A percentile compares a stretch with the other conserved stretches of the same genome.
Evolutionary conservation across 179 eudicot genomes (phyloP).

Genomic region (Carnegiea gigantea): DNA sequence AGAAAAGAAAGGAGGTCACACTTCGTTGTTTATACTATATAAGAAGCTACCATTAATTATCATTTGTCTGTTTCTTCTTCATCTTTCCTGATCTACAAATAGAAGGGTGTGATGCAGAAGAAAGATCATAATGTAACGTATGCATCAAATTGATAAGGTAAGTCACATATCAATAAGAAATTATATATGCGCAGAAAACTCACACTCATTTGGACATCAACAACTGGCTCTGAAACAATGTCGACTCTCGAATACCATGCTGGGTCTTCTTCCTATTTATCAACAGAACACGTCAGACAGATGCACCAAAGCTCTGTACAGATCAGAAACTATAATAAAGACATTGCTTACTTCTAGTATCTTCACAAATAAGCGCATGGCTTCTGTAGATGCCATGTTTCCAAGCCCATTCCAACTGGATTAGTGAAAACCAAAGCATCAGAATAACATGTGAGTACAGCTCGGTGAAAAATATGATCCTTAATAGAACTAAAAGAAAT

Average conservation of each 20-base stretch:
- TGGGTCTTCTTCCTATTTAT: constrained; percentile 86
- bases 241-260: constrained; percentile 95
- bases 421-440: constrained; percentile 7
- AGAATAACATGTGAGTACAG: constrained; percentile 4
- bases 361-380: constrained; percentile 98
- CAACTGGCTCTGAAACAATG: constrained; percentile 56
- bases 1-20: not conserved
- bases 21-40: not conserved
- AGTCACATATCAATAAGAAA: not conserved
- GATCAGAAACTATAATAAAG: not conserved
- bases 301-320: not conserved
- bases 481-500: not conserved
- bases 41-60: not conserved
- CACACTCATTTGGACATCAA: constrained; percentile 75
- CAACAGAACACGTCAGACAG: constrained; percentile 5
- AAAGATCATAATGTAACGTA: not conserved
- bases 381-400: constrained; percentile 90
- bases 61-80: not conserved
- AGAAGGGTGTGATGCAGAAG: not conserved
- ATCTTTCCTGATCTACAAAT: not conserved
- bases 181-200: constrained; percentile 31
- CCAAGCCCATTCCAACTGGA: constrained; percentile 92
- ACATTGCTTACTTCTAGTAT: constrained; percentile 72
- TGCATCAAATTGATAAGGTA: not conserved
- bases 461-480: not conserved